Evolutionary conservation across 257 asterid species (phyloP), one percentile per base, ranked within the genome.

Genomic region (Henckelia pumila): DNA sequence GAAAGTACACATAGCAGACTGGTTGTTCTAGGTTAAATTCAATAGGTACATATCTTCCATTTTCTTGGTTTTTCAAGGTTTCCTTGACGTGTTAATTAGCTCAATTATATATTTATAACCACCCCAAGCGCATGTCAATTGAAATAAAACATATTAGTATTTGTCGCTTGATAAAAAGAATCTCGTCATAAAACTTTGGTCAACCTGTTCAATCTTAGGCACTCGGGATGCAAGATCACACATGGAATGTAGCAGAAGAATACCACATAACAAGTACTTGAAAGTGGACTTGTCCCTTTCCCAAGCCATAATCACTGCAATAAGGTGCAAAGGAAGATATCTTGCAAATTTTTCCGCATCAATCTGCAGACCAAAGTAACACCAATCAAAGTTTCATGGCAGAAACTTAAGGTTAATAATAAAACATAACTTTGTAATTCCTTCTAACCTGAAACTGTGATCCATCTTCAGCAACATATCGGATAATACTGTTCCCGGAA

Each of bases 151-250:
- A 8, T n/a, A 53, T 68, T 61, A 53, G 16, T 47, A 52, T 59
- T 20, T 66, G 59, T 8, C 8, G 64, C 58, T 25, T 53, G 63
- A 56, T 40, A 59, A 69, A 69, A 59, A 33, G 7, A 70, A 63
- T 44, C 19, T 61, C 9, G 33, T n/a, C 63, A 58, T 47, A 55
- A 25, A 56, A 67, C 75, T 56, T 69, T 64, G 63, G 67, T 70
- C 64, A 74, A 93, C 99, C 99, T 89, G 93, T 80, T 91, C 95
- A 62, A 94, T 76, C 78, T 86, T 88, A 70, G 91, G 92, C 80
- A 80, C 89, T 66, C 96, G 95, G 63, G 95, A 81, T 52, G 96
- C 96, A 80, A 94, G 85, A 79, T 87, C 97, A 74, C 91, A 87
- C 79, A 94, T 77, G 68, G 96, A 83, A 73, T 94, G 95, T 79